A percentile compares a stretch with the other conserved stretches of the same genome.
Evolutionary conservation across 2,329 filamentous ascomycete species (phyloP).

Genomic region (Claviceps humidiphila): DNA sequence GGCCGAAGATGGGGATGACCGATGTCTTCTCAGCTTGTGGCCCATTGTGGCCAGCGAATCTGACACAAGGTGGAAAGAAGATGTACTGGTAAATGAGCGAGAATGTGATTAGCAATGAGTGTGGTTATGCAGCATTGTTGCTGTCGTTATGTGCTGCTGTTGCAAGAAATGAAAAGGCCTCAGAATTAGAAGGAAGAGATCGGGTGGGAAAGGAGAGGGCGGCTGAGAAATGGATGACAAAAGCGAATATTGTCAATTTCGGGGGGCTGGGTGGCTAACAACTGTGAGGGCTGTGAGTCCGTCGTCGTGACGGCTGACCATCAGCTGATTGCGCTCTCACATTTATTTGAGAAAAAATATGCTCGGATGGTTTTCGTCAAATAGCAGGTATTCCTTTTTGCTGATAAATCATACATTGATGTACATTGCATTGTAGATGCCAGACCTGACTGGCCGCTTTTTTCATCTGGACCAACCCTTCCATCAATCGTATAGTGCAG

Average conservation of each 20-base stretch:
- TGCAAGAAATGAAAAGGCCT: neutral
- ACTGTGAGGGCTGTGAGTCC: neutral
- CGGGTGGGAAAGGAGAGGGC: neutral
- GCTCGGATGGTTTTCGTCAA: neutral
- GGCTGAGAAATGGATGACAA: neutral
- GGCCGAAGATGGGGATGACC: neutral
- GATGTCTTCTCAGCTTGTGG: conserved; percentile 3
- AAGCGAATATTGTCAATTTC: neutral
- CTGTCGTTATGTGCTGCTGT: neutral
- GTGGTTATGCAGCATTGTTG: neutral
- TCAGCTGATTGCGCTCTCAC: neutral
- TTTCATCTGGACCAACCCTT: conserved; percentile 10
- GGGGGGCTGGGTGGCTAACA: neutral
- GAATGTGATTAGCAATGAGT: neutral
- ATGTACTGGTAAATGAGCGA: neutral
- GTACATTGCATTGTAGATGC: conserved; percentile 23
- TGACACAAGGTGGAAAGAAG: neutral
- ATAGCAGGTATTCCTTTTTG: conserved; percentile 2
- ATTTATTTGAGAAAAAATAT: neutral
- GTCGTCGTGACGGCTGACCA: neutral
- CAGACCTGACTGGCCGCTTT: neutral
- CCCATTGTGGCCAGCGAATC: conserved; percentile 9
- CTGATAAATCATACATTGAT: conserved; percentile 20
- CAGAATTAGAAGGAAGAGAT: neutral
- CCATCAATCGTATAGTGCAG: conserved; percentile 2